phyloP scores from a whole-genome alignment of 1,139 yeast genomes.

The Diutina siamensis region DNA sequence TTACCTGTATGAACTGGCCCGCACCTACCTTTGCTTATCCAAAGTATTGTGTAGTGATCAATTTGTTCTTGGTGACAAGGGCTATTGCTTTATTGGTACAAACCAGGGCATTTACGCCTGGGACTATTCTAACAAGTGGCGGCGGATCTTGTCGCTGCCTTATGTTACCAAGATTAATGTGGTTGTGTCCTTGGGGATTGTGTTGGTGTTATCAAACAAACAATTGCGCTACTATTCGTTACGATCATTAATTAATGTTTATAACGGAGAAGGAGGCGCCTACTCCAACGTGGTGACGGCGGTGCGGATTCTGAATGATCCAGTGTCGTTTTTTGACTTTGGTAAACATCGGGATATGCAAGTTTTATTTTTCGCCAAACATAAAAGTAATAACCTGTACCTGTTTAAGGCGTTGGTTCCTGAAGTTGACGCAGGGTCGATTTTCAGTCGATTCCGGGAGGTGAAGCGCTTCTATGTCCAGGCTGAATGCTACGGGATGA shows the following conservation, averaged over 20 bases:
- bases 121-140: slow-evolving; percentile 46
- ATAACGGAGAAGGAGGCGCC: slow-evolving; percentile 22
- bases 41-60: slow-evolving; percentile 18
- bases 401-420: slow-evolving; percentile 40
- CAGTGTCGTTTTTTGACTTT: slow-evolving; percentile 41
- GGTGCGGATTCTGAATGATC: slow-evolving; percentile 26
- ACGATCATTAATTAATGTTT: slow-evolving; percentile 28
- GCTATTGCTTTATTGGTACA: slow-evolving; percentile 24
- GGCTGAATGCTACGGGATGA: slow-evolving; percentile 44
- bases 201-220: slow-evolving; percentile 49
- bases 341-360: slow-evolving; percentile 53
- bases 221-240: slow-evolving; percentile 52
- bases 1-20: slow-evolving; percentile 1
- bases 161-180: slow-evolving; percentile 54
- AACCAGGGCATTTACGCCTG: slow-evolving; percentile 34
- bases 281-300: slow-evolving; percentile 14
- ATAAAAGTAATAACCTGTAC: slow-evolving; percentile 25
- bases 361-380: slow-evolving; percentile 43
- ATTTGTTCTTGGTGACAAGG: slow-evolving; percentile 18
- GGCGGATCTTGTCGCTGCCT: slow-evolving; percentile 39
- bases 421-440: slow-evolving; percentile 35
- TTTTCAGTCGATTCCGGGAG: slow-evolving; percentile 40
- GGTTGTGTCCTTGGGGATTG: slow-evolving; percentile 43
- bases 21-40: slow-evolving; percentile 9
- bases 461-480: slow-evolving; percentile 37